Evolutionary conservation across 495 filamentous ascomycete species (phyloP).

Genomic region (Neurospora sp.): DNA sequence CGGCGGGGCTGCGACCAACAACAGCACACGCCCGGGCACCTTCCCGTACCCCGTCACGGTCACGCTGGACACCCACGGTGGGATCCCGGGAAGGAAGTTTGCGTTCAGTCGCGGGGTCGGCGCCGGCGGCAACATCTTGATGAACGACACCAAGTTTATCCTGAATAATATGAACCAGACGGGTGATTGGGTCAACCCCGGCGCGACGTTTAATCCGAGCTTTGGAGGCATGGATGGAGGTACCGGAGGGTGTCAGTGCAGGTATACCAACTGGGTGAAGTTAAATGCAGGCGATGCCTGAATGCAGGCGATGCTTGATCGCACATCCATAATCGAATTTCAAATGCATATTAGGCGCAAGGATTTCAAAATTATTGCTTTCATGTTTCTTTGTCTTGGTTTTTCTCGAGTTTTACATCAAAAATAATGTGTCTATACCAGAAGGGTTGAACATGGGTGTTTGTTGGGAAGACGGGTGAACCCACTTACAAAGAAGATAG

Average conservation of each 20-base stretch:
- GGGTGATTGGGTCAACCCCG: constrained; percentile 53
- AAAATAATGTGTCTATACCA: neutral
- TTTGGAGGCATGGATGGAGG: constrained; percentile 60
- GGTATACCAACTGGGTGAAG: constrained; percentile 57
- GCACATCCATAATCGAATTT: too few species aligned
- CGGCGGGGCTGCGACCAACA: constrained; percentile 7
- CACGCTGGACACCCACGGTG: constrained; percentile 72
- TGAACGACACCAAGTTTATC: constrained; percentile 42
- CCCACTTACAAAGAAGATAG: neutral
- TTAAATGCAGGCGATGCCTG: constrained; percentile 4
- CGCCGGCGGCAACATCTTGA: constrained; percentile 38
- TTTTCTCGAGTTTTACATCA: neutral
- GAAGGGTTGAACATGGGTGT: neutral
- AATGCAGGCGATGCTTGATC: too few species aligned
- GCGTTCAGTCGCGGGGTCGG: constrained; percentile 62
- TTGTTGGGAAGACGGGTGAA: neutral
- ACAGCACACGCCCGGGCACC: constrained; percentile 47
- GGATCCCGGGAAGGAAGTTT: constrained; percentile 49
- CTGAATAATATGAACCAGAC: constrained; percentile 47
- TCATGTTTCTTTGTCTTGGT: neutral
- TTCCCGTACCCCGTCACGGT: constrained; percentile 84
- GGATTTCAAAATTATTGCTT: neutral
- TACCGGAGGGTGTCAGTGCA: constrained; percentile 61
- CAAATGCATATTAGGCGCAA: neutral
- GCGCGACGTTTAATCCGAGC: constrained; percentile 22